Evolutionary conservation across 768 basidiomycete genomes (phyloP).

Genomic region (Mycena galopus): DNA sequence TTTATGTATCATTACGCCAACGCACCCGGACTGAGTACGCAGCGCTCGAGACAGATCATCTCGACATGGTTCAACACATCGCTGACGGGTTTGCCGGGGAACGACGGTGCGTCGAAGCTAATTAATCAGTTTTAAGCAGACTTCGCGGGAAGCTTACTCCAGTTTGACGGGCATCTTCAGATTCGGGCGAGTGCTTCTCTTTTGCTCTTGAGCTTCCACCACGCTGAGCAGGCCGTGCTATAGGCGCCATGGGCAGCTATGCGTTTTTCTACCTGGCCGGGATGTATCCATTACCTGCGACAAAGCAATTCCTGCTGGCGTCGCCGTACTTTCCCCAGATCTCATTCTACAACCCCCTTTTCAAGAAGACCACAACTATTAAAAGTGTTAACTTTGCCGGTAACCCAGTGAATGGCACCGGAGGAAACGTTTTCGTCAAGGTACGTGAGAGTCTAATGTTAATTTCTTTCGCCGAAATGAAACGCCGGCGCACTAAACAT

Average conservation of each 20-base stretch:
- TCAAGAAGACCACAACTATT: constrained; percentile 70
- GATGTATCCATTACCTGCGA: constrained; percentile 74
- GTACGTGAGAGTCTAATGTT: constrained; percentile 45
- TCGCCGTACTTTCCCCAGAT: constrained; percentile 73
- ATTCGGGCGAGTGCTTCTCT: constrained; percentile 41
- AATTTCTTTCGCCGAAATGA: background rate
- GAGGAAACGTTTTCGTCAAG: constrained; percentile 70
- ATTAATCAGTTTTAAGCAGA: background rate
- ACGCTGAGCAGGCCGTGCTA: constrained; percentile 3
- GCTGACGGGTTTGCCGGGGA: constrained; percentile 70
- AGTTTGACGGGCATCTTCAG: constrained; percentile 25
- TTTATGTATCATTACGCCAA: constrained; percentile 81
- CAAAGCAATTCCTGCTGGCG: constrained; percentile 68
- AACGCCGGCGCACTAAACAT: background rate
- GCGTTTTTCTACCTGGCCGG: constrained; percentile 70
- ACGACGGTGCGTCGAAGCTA: constrained; percentile 62
- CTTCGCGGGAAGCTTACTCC: constrained; percentile 20
- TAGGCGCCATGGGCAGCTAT: constrained; percentile 75
- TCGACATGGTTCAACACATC: constrained; percentile 69
- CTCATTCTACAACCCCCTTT: constrained; percentile 71
- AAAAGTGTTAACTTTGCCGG: constrained; percentile 62
- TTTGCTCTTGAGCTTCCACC: constrained; percentile 21
- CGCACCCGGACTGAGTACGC: constrained; percentile 69
- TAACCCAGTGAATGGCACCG: constrained; percentile 64
- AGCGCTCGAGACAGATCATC: constrained; percentile 67